phyloP scores from a whole-genome alignment of 768 basidiomycete genomes.

The Termitomyces sp. region DNA sequence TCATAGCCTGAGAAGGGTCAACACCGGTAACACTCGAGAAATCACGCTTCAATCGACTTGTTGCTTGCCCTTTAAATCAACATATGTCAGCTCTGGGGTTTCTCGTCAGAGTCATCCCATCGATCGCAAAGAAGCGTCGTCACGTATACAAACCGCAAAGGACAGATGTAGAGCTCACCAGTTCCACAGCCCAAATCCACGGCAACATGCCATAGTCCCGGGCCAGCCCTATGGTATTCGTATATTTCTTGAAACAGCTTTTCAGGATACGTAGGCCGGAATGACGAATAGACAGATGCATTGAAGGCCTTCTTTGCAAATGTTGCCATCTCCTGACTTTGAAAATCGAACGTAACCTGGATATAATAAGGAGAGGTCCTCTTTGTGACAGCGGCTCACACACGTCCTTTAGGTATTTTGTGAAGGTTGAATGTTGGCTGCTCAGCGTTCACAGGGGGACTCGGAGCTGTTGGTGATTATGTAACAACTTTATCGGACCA shows the following conservation, averaged over 20 bases:
- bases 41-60: slow-evolving; percentile 38
- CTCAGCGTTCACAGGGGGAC: too few species aligned
- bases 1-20: slow-evolving; percentile 75
- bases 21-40: slow-evolving; percentile 64
- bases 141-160: background rate
- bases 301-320: slow-evolving; percentile 72
- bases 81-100: background rate
- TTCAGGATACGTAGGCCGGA: slow-evolving; percentile 69
- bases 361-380: too few species aligned
- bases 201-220: slow-evolving; percentile 45
- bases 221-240: slow-evolving; percentile 41
- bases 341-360: too few species aligned
- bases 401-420: too few species aligned
- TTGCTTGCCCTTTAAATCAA: slow-evolving; percentile 60
- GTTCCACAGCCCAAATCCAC: slow-evolving; percentile 84
- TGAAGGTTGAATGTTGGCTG: too few species aligned
- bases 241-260: slow-evolving; percentile 60
- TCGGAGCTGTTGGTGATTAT: too few species aligned
- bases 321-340: slow-evolving; percentile 51
- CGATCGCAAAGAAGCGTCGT: background rate
- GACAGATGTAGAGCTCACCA: slow-evolving; percentile 33
- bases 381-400: too few species aligned
- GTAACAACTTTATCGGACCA: too few species aligned
- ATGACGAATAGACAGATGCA: slow-evolving; percentile 58
- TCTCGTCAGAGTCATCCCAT: background rate